phyloP scores from a whole-genome alignment of 352 stramenopile genomes.

The Globisporangium echinulatum region DNA sequence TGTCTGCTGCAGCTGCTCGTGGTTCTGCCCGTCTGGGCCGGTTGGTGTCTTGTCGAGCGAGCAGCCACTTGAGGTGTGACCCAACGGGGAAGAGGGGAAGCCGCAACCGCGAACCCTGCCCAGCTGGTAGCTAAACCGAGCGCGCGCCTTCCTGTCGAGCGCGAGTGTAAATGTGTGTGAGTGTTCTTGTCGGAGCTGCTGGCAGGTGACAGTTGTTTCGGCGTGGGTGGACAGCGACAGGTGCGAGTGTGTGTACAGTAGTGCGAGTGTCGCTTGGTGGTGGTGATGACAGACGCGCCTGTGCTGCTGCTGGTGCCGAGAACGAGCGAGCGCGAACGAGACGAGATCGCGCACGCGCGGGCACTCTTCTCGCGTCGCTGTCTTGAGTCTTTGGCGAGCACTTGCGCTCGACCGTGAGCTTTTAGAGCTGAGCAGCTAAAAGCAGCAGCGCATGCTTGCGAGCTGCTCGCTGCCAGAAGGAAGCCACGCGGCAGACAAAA shows the following conservation, averaged over 20 bases:
- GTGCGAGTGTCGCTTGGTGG: slow-evolving; percentile 2
- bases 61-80: not conserved
- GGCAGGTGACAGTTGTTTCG: slow-evolving; percentile 1
- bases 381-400: too few relatives aligned
- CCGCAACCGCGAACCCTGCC: slow-evolving; percentile 1
- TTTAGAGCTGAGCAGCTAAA: slow-evolving; percentile 6
- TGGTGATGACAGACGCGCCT: not conserved
- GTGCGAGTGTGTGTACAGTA: not conserved
- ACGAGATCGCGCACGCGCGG: not conserved
- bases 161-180: slow-evolving; percentile 1
- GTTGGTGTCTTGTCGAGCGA: not conserved
- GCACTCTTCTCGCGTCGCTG: not conserved
- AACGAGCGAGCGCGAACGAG: slow-evolving; percentile 5
- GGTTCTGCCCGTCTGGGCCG: too few relatives aligned
- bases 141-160: slow-evolving; percentile 11
- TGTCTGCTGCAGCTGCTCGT: too few relatives aligned
- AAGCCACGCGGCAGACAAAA: too few relatives aligned
- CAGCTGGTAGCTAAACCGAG: slow-evolving; percentile 3
- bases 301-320: not conserved
- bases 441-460: not conserved
- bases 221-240: not conserved
- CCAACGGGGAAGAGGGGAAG: not conserved
- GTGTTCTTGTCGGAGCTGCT: not conserved
- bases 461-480: too few relatives aligned
- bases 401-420: slow-evolving; percentile 7